Conservation (phyloP, 257 asterid species). For the Nicotiana attenuata region DNA sequence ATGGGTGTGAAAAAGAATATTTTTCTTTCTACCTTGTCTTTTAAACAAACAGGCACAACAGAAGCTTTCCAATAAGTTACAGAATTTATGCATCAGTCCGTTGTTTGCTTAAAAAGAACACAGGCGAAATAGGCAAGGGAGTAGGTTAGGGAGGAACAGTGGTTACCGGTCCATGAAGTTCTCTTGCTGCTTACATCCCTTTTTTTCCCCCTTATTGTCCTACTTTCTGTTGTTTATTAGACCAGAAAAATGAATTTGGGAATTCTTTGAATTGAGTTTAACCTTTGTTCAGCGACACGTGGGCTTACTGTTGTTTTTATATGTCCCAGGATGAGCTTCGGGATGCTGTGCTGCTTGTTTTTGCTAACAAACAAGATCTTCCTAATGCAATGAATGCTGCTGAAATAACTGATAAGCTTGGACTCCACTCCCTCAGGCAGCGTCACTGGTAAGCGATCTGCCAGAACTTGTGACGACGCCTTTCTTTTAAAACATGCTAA, state of each 20-base stretch:
- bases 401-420: constrained; percentile 89
- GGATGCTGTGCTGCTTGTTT: constrained; percentile 78
- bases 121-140: background rate
- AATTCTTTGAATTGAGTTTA: background rate
- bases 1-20: background rate
- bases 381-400: constrained; percentile 95
- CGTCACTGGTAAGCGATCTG: constrained; percentile 61
- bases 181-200: background rate
- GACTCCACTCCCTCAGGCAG: constrained; percentile 85
- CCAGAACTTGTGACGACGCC: background rate
- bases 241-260: background rate
- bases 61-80: background rate
- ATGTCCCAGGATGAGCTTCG: constrained; percentile 31
- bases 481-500: background rate
- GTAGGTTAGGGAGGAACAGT: background rate
- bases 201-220: background rate
- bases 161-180: background rate
- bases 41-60: background rate
- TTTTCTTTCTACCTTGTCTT: background rate
- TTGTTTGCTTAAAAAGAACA: background rate
- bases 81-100: background rate
- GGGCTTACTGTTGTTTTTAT: background rate
- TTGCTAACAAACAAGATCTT: constrained; percentile 93
- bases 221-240: background rate
- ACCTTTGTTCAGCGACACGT: background rate